Percentiles rank a stretch among this genome's conserved stretches.
phyloP scores from a whole-genome alignment of 2,329 filamentous ascomycete species.

The Monosporascus cannonballus region DNA sequence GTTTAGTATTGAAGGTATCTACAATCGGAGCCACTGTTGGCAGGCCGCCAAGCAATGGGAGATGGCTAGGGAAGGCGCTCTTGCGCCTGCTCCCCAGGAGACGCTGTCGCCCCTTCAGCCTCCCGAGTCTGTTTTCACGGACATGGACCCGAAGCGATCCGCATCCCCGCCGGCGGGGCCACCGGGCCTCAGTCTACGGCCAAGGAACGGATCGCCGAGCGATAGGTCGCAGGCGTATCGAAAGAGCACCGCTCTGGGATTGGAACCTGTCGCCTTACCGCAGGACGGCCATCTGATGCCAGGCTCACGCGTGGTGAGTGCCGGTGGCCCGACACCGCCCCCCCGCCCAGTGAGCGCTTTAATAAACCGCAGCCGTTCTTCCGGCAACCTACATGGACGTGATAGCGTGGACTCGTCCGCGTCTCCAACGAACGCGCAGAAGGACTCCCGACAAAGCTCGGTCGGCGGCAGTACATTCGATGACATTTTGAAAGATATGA shows the following conservation, averaged over 20 bases:
- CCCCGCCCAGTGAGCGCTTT: conserved; percentile 18
- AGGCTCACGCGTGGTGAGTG: conserved; percentile 20
- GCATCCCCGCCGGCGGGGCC: conserved; percentile 21
- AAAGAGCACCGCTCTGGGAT: conserved; percentile 25
- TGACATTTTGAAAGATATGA: conserved; percentile 27
- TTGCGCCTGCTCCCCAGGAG: conserved; percentile 15
- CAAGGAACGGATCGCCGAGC: conserved; percentile 19
- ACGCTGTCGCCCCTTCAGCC: conserved; percentile 21
- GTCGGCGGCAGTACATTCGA: conserved; percentile 28
- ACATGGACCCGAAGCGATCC: conserved; percentile 25
- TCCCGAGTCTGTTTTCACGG: conserved; percentile 25
- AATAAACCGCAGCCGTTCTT: conserved; percentile 25
- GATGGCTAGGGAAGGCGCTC: conserved; percentile 14
- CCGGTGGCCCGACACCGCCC: conserved; percentile 16
- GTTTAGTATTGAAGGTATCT: conserved; percentile 29
- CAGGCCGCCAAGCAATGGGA: conserved; percentile 28
- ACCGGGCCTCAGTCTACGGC: conserved; percentile 20
- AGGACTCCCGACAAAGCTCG: conserved; percentile 15
- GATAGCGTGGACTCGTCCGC: background rate
- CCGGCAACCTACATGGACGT: conserved; percentile 22
- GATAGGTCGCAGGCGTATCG: conserved; percentile 20
- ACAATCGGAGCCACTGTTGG: conserved; percentile 30
- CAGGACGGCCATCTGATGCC: conserved; percentile 10
- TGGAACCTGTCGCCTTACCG: conserved; percentile 24
- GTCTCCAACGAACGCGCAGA: conserved; percentile 10